Conservation (phyloP, 2,329 filamentous ascomycete genomes). For the Ceratocystiopsis sp. region DNA sequence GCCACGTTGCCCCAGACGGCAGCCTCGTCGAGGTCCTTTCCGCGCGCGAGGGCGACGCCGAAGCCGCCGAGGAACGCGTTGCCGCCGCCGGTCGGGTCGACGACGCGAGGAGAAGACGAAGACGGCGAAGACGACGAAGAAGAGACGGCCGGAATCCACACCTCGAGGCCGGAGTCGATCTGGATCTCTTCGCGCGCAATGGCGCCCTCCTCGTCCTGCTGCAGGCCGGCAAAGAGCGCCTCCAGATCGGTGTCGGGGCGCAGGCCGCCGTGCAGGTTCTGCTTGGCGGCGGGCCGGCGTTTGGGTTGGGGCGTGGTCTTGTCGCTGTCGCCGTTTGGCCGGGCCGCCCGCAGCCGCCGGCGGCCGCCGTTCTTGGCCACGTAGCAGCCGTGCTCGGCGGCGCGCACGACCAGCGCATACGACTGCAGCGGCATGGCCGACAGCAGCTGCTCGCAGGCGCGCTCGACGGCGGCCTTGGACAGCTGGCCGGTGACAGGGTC, state of each 20-base stretch:
- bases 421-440: conserved; percentile 46
- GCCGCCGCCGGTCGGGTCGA: conserved; percentile 90
- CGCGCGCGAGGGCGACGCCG: conserved; percentile 40
- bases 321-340: background rate
- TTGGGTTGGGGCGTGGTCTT: conserved; percentile 8
- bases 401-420: conserved; percentile 51
- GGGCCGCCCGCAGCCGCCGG: conserved; percentile 16
- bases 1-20: conserved; percentile 64
- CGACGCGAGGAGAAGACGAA: conserved; percentile 29
- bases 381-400: conserved; percentile 56
- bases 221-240: conserved; percentile 39
- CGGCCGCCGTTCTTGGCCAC: conserved; percentile 40
- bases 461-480: conserved; percentile 34
- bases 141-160: conserved; percentile 65
- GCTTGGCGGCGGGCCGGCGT: conserved; percentile 19
- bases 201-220: conserved; percentile 34
- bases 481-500: conserved; percentile 38
- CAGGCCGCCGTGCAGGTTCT: conserved; percentile 32
- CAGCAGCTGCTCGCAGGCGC: conserved; percentile 44
- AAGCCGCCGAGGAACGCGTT: conserved; percentile 68
- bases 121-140: too few relatives aligned
- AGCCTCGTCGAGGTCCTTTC: conserved; percentile 47
- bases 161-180: conserved; percentile 45
- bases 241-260: conserved; percentile 46
- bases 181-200: conserved; percentile 41